Percentiles rank a stretch among this genome's conserved stretches.
Conservation (phyloP, 148 eudicot genomes). For the Vaccinium darrowii region DNA sequence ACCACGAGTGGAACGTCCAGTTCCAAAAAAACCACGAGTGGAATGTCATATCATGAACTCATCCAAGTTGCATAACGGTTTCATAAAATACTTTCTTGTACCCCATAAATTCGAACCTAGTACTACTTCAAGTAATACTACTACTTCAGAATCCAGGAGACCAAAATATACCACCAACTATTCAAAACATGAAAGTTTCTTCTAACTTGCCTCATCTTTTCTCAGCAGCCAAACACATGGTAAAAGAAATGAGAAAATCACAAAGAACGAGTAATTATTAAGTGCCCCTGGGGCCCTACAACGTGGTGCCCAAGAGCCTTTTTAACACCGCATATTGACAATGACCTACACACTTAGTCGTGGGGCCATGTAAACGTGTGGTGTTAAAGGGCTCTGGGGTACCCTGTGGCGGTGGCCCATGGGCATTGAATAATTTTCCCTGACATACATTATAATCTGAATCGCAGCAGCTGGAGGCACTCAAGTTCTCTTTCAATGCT, state of each 20-base stretch:
- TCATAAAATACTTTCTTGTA: neutral
- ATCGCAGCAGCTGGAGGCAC: slow-evolving; percentile 25
- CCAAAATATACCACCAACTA: neutral
- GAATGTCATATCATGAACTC: neutral
- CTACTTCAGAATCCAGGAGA: neutral
- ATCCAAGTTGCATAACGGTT: neutral
- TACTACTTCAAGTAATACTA: neutral
- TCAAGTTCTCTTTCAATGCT: slow-evolving; percentile 46
- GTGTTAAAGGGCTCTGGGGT: too few relatives aligned
- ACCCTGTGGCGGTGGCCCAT: too few relatives aligned
- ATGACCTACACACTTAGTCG: too few relatives aligned
- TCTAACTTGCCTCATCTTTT: neutral
- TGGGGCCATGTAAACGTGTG: too few relatives aligned
- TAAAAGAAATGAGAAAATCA: neutral
- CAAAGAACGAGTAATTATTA: too few relatives aligned
- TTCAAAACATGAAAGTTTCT: neutral
- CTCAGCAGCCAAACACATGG: neutral
- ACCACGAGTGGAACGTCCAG: neutral
- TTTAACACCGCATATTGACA: too few relatives aligned
- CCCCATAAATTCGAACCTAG: neutral
- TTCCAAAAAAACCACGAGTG: neutral
- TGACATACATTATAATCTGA: slow-evolving; percentile 33
- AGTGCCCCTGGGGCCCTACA: too few relatives aligned
- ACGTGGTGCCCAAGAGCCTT: too few relatives aligned
- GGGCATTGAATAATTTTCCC: neutral